Percentiles rank a stretch among this genome's conserved stretches.
phyloP scores from a whole-genome alignment of 129 eudicot species.

The Rutidosis leptorrhynchoides region DNA sequence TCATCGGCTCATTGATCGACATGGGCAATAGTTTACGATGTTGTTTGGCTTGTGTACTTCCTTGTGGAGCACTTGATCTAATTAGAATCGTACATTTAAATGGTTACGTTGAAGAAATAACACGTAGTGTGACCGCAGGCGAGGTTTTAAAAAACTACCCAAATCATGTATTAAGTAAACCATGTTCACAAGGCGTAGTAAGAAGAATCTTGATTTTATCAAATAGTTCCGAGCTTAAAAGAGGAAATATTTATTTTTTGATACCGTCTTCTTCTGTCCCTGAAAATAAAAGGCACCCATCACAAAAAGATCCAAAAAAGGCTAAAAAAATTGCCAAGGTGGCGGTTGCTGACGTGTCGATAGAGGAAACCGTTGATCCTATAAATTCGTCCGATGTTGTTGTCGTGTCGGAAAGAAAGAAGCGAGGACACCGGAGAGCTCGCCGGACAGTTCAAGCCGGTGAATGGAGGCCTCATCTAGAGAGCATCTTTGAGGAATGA shows the following conservation, averaged over 20 bases:
- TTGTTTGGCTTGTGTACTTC: conserved; percentile 92
- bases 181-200: conserved; percentile 60
- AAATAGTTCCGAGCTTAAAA: conserved; percentile 68
- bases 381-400: conserved; percentile 23
- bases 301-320: conserved; percentile 24
- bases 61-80: conserved; percentile 88
- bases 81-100: conserved; percentile 83
- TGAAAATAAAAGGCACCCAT: conserved; percentile 42
- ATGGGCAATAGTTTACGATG: conserved; percentile 89
- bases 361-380: not conserved
- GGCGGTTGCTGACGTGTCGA: conserved; percentile 7
- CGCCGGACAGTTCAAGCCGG: conserved; percentile 48
- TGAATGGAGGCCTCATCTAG: conserved; percentile 69
- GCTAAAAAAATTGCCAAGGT: conserved; percentile 21
- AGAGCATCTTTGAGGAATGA: conserved; percentile 70
- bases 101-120: conserved; percentile 76
- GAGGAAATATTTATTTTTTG: conserved; percentile 79
- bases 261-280: conserved; percentile 75
- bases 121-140: conserved; percentile 69
- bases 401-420: conserved; percentile 39
- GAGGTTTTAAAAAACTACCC: conserved; percentile 77
- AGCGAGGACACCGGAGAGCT: conserved; percentile 42
- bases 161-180: conserved; percentile 73
- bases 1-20: not conserved
- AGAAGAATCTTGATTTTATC: conserved; percentile 64